These are phyloP conservation scores for Epichloe sibirici DNA, from an alignment of 2,329 filamentous ascomycete genomes.

Conservation along the genomic window DNA sequence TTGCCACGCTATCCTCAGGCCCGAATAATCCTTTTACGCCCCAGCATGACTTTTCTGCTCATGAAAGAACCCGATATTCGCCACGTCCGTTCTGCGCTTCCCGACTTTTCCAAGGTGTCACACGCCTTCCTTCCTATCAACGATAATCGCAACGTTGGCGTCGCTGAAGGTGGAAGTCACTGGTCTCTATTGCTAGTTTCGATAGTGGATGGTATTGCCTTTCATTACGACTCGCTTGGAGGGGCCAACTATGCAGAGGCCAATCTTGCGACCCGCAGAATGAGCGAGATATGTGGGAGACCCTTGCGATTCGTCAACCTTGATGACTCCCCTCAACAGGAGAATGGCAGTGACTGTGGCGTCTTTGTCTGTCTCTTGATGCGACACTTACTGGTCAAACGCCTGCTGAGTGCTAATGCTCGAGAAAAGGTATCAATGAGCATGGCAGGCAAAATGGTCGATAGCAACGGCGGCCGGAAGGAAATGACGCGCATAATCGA, in stretches of 20 bases:
- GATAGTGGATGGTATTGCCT: conserved; percentile 77
- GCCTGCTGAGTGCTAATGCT: conserved; percentile 66
- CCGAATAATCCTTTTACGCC: conserved; percentile 80
- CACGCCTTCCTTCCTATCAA: conserved; percentile 96
- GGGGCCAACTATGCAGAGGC: conserved; percentile 68
- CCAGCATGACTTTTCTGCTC: conserved; percentile 85
- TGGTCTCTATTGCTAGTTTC: conserved; percentile 91
- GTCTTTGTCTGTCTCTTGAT: conserved; percentile 94
- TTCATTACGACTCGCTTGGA: conserved; percentile 87
- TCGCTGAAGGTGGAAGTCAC: conserved; percentile 83
- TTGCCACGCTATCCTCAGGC: conserved; percentile 69
- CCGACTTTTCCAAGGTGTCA: conserved; percentile 67
- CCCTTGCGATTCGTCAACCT: conserved; percentile 68
- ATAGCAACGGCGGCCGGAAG: conserved; percentile 68
- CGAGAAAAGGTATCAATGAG: conserved; percentile 90
- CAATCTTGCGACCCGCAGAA: conserved; percentile 52
- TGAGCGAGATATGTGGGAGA: conserved; percentile 55
- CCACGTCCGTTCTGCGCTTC: conserved; percentile 54
- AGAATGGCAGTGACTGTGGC: conserved; percentile 87
- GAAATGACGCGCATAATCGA: conserved; percentile 90
- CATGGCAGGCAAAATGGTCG: conserved; percentile 72
- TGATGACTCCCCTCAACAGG: conserved; percentile 77
- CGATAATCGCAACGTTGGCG: conserved; percentile 62
- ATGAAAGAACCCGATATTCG: conserved; percentile 56
- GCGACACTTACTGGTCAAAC: conserved; percentile 80